A percentile compares a stretch with the other conserved stretches of the same genome.
phyloP scores from a whole-genome alignment of 768 basidiomycete genomes.

The Mycena belliarum region DNA sequence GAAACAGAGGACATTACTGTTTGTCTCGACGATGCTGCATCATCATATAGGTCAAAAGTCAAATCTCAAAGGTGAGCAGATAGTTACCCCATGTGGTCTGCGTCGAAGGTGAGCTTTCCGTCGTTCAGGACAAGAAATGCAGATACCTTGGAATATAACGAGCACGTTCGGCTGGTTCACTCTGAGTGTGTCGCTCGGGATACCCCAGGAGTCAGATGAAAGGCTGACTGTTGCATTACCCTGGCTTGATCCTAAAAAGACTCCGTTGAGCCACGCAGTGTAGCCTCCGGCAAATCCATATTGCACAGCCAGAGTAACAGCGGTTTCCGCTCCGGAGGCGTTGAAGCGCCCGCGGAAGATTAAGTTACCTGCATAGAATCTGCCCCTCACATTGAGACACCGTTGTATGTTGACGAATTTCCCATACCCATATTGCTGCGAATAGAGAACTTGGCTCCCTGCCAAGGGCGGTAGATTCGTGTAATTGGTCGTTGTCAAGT shows the following conservation, averaged over 20 bases:
- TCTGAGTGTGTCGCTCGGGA: conserved; percentile 37
- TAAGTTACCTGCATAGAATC: conserved; percentile 54
- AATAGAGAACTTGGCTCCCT: conserved; percentile 47
- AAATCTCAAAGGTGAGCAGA: neutral
- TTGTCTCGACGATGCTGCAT: conserved; percentile 47
- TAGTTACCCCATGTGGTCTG: conserved; percentile 51
- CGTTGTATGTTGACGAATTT: conserved; percentile 12
- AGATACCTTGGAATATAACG: conserved; percentile 36
- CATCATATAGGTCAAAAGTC: neutral
- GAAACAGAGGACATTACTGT: conserved; percentile 33
- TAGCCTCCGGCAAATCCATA: conserved; percentile 55
- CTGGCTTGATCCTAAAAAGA: conserved; percentile 51
- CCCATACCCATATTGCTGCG: conserved; percentile 52
- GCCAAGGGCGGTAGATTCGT: conserved; percentile 49
- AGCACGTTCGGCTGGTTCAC: conserved; percentile 44
- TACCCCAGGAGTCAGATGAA: conserved; percentile 43
- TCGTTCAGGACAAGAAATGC: neutral
- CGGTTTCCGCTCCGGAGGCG: conserved; percentile 49
- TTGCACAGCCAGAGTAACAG: conserved; percentile 46
- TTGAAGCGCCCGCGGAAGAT: conserved; percentile 57
- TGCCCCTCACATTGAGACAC: conserved; percentile 25
- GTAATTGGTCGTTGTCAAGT: conserved; percentile 49
- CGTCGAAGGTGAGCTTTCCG: neutral
- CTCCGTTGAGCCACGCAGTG: conserved; percentile 50
- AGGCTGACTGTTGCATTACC: conserved; percentile 44